These are phyloP conservation scores for Butyriboletus regius DNA, from an alignment of 1,284 basidiomycete genomes.

Conservation along the genomic window DNA sequence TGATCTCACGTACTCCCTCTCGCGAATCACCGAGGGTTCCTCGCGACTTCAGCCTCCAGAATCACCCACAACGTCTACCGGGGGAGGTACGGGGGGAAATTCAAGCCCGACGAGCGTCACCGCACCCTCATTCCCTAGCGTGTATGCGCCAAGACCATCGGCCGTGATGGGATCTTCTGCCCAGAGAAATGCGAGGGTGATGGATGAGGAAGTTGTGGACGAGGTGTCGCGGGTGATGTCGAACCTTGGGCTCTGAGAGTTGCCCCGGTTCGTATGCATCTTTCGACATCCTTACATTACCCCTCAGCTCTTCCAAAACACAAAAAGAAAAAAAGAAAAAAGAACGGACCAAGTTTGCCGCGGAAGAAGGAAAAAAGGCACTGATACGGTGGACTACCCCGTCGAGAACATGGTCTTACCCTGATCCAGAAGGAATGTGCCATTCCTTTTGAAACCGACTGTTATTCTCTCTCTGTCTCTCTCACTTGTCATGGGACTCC, in stretches of 20 bases:
- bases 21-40: conserved; percentile 64
- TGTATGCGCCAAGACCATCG: conserved; percentile 58
- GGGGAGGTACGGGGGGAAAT: conserved; percentile 56
- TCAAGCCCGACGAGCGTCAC: conserved; percentile 68
- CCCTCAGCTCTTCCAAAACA: conserved; percentile 8
- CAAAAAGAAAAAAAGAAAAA: conserved; percentile 4
- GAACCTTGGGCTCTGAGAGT: conserved; percentile 59
- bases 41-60: conserved; percentile 58
- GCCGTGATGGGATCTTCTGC: conserved; percentile 43
- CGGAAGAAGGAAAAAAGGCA: conserved; percentile 8
- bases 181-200: conserved; percentile 42
- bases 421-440: conserved; percentile 18
- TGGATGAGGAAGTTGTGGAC: conserved; percentile 58
- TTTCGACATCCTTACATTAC: conserved; percentile 5
- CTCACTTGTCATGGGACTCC: conserved; percentile 27
- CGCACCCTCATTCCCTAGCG: conserved; percentile 73
- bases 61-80: conserved; percentile 69
- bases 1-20: conserved; percentile 69
- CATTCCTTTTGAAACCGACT: conserved; percentile 17
- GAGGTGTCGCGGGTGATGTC: conserved; percentile 73
- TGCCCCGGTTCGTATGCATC: conserved; percentile 17
- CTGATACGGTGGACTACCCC: conserved; percentile 16
- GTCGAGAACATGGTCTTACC: conserved; percentile 20
- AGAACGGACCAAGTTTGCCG: conserved; percentile 1
- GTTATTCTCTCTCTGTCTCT: conserved; percentile 15